Evolutionary conservation across 169 alveolate genomes (phyloP), one percentile per base, ranked within the genome.

Genomic region (Cryptosporidium baileyi): DNA sequence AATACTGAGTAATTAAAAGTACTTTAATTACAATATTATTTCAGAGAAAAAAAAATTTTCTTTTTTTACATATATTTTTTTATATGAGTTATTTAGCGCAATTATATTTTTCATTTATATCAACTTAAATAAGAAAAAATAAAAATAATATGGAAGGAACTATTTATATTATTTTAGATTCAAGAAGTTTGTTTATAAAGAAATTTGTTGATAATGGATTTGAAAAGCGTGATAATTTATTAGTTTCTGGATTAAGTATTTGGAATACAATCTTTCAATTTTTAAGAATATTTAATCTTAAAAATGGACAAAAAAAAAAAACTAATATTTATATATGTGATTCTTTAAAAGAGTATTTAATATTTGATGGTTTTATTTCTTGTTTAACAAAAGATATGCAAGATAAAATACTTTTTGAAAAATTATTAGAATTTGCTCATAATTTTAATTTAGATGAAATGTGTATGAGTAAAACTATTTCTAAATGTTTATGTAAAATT

Each of bases 331-430:
- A 74, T 54, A 1, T 74, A 17, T 74, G 85, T 43, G 65, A 51
- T 36, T 74, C 85, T 11, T 38, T 32, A 1, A 67, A 60, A 7
- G 51, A 38, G 32, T 24, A 32, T 57, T 54, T 74, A 44, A 1
- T 74, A 24, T 74, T 38, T 57, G 60, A 54, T 6, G 85, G 85
- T 0, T 74, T 32, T 74, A 74, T 74, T 11, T 74, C 85, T 11
- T 30, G 30, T 13, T 32, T 74, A 2, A 54, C 85, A 34, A 43
- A 24, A 19, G 67, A 74, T 44, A 26, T 74, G 30, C 57, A 54
- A 24, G 13, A 7, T 7, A 51, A 74, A 7, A 13, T 34, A 19
- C 49, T 74, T 24, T 17, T 38, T 8, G 19, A 34, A 24, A 54
- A 40, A 26, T 41, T 74, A 30, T 32, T 9, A 3, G 60, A 52